These are phyloP conservation scores for Flaveria bidentis DNA, from an alignment of 129 eudicot species.

Conservation along the genomic window DNA sequence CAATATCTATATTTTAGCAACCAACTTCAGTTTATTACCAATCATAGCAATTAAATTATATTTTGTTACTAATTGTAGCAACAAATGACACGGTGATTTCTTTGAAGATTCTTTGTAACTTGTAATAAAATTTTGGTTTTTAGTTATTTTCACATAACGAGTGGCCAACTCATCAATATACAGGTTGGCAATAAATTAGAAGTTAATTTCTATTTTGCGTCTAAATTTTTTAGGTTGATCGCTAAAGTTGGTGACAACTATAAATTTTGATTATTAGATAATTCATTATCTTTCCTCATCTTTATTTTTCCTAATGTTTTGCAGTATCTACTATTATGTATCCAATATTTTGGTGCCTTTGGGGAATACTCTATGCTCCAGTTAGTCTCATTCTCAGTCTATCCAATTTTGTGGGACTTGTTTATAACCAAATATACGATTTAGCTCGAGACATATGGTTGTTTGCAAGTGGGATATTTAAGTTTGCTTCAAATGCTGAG, in stretches of 20 bases:
- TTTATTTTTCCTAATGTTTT: background rate
- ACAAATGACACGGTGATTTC: background rate
- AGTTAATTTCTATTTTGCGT: background rate
- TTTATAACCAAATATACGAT: conserved; percentile 44
- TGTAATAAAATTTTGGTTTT: background rate
- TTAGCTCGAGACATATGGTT: conserved; percentile 49
- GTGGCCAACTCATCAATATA: background rate
- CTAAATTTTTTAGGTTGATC: background rate
- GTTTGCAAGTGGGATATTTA: conserved; percentile 47
- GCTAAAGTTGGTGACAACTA: background rate
- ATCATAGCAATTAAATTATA: background rate
- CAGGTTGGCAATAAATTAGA: background rate
- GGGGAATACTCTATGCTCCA: conserved; percentile 75
- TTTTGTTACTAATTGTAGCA: background rate
- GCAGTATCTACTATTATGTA: conserved; percentile 64
- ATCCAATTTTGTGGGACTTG: conserved; percentile 44
- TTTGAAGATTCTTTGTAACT: background rate
- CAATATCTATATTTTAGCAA: background rate
- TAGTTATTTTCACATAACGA: background rate
- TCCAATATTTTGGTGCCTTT: conserved; percentile 74
- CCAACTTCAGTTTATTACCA: background rate
- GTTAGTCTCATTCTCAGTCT: conserved; percentile 64
- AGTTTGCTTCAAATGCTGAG: conserved; percentile 64
- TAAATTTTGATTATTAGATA: background rate
- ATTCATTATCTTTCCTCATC: background rate